Percentiles rank a stretch among this genome's conserved stretches.
phyloP scores from a whole-genome alignment of 345 rosid species.

The Eucalyptus regnans region DNA sequence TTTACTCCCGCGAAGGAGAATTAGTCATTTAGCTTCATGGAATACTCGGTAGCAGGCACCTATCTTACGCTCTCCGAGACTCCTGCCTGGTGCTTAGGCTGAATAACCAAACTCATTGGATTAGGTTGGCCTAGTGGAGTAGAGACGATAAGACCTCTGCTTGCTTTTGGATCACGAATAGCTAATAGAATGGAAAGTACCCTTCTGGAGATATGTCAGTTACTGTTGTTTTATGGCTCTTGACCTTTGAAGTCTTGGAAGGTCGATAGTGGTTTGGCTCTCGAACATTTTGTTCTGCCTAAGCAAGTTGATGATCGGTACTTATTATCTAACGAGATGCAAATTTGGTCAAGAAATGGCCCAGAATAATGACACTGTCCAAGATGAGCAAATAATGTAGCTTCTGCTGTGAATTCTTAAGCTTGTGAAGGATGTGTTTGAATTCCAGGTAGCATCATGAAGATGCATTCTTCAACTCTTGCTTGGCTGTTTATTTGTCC shows the following conservation, averaged over 20 bases:
- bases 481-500: neutral
- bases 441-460: neutral
- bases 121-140: neutral
- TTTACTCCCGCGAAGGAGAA: slow-evolving; percentile 78
- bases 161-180: neutral
- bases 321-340: neutral
- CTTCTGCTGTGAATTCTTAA: neutral
- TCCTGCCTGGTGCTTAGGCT: neutral
- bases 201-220: neutral
- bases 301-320: neutral
- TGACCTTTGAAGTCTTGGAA: neutral
- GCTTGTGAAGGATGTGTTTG: neutral
- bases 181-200: neutral
- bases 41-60: neutral
- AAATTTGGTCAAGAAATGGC: neutral
- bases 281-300: neutral
- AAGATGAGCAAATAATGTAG: neutral
- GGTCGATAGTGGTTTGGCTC: neutral
- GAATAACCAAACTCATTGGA: neutral
- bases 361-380: neutral
- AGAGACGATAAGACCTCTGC: neutral
- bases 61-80: too few species aligned
- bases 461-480: neutral
- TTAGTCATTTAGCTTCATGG: slow-evolving; percentile 90
- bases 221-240: neutral